These are phyloP conservation scores for Globisporangium abappressorium DNA, from an alignment of 352 stramenopile genomes.

Conservation along the genomic window DNA sequence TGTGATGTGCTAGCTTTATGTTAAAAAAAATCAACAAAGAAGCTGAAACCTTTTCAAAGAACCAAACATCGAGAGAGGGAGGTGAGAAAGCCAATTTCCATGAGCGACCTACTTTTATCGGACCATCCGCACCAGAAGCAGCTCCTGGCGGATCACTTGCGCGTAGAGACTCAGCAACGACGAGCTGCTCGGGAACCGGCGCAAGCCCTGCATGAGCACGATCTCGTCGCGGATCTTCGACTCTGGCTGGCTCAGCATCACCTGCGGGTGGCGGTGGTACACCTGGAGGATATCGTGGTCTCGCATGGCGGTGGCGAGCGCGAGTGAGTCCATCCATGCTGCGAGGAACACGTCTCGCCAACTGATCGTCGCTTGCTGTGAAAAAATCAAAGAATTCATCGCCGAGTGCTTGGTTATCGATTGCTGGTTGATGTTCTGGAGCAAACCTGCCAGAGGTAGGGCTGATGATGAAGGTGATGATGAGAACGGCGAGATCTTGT, in stretches of 20 bases:
- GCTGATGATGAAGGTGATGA: background rate
- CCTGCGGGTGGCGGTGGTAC: constrained; percentile 24
- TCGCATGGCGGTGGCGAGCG: constrained; percentile 22
- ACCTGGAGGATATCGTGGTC: constrained; percentile 37
- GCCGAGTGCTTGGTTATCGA: background rate
- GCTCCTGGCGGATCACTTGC: constrained; percentile 36
- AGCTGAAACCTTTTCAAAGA: constrained; percentile 2
- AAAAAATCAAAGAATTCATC: background rate
- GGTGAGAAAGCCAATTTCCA: constrained; percentile 3
- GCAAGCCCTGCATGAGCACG: constrained; percentile 58
- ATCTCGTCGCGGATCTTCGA: constrained; percentile 48
- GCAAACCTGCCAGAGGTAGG: background rate
- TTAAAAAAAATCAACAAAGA: constrained; percentile 14
- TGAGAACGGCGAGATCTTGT: constrained; percentile 19
- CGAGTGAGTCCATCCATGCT: constrained; percentile 32
- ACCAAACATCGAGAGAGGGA: background rate
- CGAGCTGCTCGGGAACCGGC: constrained; percentile 40
- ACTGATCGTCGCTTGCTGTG: constrained; percentile 15
- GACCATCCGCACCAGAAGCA: constrained; percentile 25
- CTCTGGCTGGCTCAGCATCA: constrained; percentile 35
- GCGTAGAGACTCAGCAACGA: constrained; percentile 52
- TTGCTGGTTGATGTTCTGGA: background rate
- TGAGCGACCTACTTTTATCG: background rate
- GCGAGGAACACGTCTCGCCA: constrained; percentile 50
- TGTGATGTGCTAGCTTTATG: constrained; percentile 15